Percentiles rank a stretch among this genome's conserved stretches.
phyloP scores from a whole-genome alignment of 1,284 basidiomycete species.

The Fomitopsis pinicola region DNA sequence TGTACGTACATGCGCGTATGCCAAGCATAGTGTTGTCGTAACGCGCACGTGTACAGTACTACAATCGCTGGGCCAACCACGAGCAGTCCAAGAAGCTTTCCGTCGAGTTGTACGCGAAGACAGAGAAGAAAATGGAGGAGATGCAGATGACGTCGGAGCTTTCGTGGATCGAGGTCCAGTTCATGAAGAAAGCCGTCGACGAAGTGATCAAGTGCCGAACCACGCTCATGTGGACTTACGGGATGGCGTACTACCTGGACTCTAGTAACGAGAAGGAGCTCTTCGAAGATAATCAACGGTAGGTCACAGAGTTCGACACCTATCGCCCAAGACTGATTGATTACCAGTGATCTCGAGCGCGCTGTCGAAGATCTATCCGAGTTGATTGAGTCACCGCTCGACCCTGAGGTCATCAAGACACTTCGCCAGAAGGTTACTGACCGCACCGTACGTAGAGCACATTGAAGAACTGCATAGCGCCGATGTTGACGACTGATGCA shows the following conservation, averaged over 20 bases:
- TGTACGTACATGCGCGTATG: constrained; percentile 44
- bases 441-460: constrained; percentile 64
- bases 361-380: constrained; percentile 96
- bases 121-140: constrained; percentile 99
- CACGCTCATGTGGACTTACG: constrained; percentile 99
- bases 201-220: constrained; percentile 87
- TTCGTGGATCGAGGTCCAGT: constrained; percentile 99
- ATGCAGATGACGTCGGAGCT: constrained; percentile 91
- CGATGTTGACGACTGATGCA: constrained; percentile 21
- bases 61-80: constrained; percentile 98
- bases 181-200: constrained; percentile 97
- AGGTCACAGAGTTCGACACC: constrained; percentile 11
- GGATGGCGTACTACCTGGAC: constrained; percentile 96
- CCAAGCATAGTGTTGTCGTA: constrained; percentile 3
- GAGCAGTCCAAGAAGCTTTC: constrained; percentile 97
- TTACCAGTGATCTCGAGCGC: constrained; percentile 82
- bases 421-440: constrained; percentile 93
- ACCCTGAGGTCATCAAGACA: constrained; percentile 76
- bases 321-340: constrained; percentile 34
- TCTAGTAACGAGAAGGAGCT: constrained; percentile 92
- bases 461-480: constrained; percentile 1
- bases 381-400: constrained; percentile 87
- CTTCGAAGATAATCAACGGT: constrained; percentile 97
- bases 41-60: constrained; percentile 63
- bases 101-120: constrained; percentile 87